Base-by-base conservation (phyloP, 495 filamentous ascomycete genomes). In the Diplogelasinospora grovesii region DNA sequence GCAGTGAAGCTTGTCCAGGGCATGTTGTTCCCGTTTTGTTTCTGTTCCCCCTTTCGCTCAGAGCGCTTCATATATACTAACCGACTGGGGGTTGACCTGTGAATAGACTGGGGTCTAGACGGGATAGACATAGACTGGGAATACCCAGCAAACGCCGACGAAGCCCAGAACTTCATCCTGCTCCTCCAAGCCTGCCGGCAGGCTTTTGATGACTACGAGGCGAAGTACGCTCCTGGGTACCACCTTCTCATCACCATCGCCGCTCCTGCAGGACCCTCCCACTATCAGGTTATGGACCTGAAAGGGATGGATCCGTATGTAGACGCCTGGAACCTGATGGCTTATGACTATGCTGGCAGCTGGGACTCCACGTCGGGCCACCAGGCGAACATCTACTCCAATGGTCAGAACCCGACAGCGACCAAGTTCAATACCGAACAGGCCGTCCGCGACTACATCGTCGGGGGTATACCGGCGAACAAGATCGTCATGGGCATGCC, bases 241-340 rank as follows among this genome's bases (percentile, higher is more conserved):
- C 81, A 75, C 41, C 84, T 95, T 56, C 68, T 78, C 9, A 73
- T 96, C 44, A 89, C 83, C 7, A 75, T 94, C 43, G 89, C 90
- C 26, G 82, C 59, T 5, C 57, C 63, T 8, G 60, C 64, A 41
- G 80, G 78, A 4, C 61, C 82, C 2, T 54, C 63, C 13, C 83
- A 94, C 56, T 92, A 86, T 57, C 59, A 70, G 16, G 77, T 78
- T 42, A 62, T 95, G 39, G 69, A 78, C 19, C 61, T 95, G 8
- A 42, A 52, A 3, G 68, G 70, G 20, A 93, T 96, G 82, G 81
- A 85, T 36, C 64, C 60, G 16, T 78, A 80, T 39, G 65, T 95
- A 15, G 89, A 96, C 61, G 83, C 86, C 49, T 93, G 86, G 76
- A 84, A 93, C 53, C 63, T 94, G 14, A 89, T 90, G 83, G 80